These are phyloP conservation scores for Sarocladium oryzae DNA, from an alignment of 2,329 filamentous ascomycete species.

Conservation along the genomic window DNA sequence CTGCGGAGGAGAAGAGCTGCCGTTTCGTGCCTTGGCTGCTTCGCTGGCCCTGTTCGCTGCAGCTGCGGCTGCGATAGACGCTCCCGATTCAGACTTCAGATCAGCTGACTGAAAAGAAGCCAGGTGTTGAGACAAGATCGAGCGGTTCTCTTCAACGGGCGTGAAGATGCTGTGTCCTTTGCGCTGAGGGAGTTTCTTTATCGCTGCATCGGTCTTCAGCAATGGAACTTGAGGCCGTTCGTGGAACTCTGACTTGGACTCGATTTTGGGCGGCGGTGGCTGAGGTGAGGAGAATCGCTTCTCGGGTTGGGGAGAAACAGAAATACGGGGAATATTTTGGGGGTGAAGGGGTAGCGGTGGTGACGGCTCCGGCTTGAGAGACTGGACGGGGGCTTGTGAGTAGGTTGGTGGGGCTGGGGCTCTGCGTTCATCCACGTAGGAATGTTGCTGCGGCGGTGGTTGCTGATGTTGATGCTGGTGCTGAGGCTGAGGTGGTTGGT, in stretches of 20 bases:
- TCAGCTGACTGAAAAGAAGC: conserved; percentile 57
- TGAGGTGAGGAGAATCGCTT: conserved; percentile 43
- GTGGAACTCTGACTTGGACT: conserved; percentile 41
- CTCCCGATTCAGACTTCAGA: conserved; percentile 31
- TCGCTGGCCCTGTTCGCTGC: conserved; percentile 19
- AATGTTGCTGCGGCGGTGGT: conserved; percentile 45
- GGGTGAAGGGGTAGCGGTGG: conserved; percentile 45
- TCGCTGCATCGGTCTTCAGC: conserved; percentile 43
- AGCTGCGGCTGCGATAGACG: conserved; percentile 16
- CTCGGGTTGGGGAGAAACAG: conserved; percentile 43
- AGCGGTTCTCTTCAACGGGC: conserved; percentile 88
- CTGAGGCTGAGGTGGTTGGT: conserved; percentile 27
- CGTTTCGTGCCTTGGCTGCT: conserved; percentile 16
- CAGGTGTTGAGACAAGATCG: conserved; percentile 79
- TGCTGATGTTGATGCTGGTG: conserved; percentile 25
- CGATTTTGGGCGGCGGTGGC: conserved; percentile 42
- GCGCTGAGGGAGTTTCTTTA: conserved; percentile 63
- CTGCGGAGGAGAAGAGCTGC: conserved; percentile 4
- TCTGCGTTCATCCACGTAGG: conserved; percentile 70
- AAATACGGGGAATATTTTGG: conserved; percentile 41
- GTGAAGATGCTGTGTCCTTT: conserved; percentile 94
- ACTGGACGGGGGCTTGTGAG: conserved; percentile 49
- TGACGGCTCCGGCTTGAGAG: conserved; percentile 48
- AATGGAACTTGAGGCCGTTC: conserved; percentile 39
- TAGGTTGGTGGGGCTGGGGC: conserved; percentile 65